These are phyloP conservation scores for Solanum boliviense DNA, from an alignment of 257 asterid species.

Conservation along the genomic window DNA sequence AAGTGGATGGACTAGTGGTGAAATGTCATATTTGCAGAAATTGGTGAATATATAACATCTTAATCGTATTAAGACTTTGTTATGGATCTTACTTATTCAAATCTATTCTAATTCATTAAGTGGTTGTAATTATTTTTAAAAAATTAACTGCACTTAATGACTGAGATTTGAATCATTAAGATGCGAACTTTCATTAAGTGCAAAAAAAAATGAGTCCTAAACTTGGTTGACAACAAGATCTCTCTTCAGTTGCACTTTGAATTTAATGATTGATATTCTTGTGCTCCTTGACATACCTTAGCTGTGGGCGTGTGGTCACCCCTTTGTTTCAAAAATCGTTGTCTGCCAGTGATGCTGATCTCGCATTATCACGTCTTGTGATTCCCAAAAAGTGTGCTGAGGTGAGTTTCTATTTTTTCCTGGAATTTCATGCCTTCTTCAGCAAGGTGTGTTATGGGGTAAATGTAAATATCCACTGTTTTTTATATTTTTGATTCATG, in stretches of 20 bases:
- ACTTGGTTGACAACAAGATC: background rate
- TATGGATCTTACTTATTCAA: too few relatives aligned
- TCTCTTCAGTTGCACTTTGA: background rate
- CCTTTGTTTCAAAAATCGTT: conserved; percentile 56
- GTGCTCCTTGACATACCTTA: conserved; percentile 44
- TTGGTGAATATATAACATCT: background rate
- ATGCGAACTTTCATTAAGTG: background rate
- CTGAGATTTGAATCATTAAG: background rate
- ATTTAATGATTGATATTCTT: background rate
- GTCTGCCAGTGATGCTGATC: conserved; percentile 49
- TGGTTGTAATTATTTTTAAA: background rate
- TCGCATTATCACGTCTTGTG: conserved; percentile 43
- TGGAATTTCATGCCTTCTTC: background rate
- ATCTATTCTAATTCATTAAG: background rate
- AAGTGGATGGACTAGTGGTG: background rate
- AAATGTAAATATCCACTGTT: background rate
- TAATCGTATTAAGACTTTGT: too few relatives aligned
- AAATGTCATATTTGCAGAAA: background rate
- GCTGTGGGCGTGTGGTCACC: conserved; percentile 33
- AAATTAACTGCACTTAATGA: background rate
- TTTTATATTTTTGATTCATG: background rate
- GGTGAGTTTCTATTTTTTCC: conserved; percentile 24
- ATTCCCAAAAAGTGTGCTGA: conserved; percentile 62
- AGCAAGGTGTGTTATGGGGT: background rate
- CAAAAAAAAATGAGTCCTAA: background rate